Conservation (phyloP, 768 basidiomycete genomes). For the Panaeolus cyanescens region DNA sequence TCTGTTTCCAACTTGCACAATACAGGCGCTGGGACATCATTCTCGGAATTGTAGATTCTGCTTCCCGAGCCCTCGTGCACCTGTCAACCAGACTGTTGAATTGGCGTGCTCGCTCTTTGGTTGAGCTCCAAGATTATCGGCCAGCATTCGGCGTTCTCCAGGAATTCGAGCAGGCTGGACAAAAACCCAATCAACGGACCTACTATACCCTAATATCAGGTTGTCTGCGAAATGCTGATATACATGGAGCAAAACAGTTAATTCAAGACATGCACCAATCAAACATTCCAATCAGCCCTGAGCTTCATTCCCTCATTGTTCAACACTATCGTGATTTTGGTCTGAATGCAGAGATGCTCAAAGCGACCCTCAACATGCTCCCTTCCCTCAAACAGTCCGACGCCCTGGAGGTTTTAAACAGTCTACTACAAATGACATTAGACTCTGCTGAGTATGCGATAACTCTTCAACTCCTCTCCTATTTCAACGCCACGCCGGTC, state of each 20-base stretch:
- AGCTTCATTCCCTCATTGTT: slow-evolving; percentile 62
- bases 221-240: slow-evolving; percentile 67
- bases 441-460: slow-evolving; percentile 52
- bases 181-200: slow-evolving; percentile 60
- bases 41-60: slow-evolving; percentile 48
- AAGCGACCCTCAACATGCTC: slow-evolving; percentile 50
- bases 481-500: slow-evolving; percentile 40
- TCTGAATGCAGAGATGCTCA: slow-evolving; percentile 53
- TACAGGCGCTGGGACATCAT: slow-evolving; percentile 52
- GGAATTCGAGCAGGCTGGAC: slow-evolving; percentile 47
- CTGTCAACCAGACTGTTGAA: slow-evolving; percentile 63
- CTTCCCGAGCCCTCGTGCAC: slow-evolving; percentile 47
- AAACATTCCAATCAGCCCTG: slow-evolving; percentile 53
- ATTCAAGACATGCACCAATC: slow-evolving; percentile 59
- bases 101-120: slow-evolving; percentile 65
- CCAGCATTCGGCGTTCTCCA: slow-evolving; percentile 45
- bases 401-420: slow-evolving; percentile 66
- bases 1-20: slow-evolving; percentile 50
- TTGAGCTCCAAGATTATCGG: slow-evolving; percentile 54
- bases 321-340: slow-evolving; percentile 63
- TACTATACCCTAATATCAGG: slow-evolving; percentile 71
- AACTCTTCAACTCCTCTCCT: slow-evolving; percentile 47
- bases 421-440: slow-evolving; percentile 62
- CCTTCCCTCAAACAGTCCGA: slow-evolving; percentile 35
- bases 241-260: slow-evolving; percentile 52